Evolutionary conservation across 768 basidiomycete genomes (phyloP).

Genomic region (Gloeophyllum trabeum): DNA sequence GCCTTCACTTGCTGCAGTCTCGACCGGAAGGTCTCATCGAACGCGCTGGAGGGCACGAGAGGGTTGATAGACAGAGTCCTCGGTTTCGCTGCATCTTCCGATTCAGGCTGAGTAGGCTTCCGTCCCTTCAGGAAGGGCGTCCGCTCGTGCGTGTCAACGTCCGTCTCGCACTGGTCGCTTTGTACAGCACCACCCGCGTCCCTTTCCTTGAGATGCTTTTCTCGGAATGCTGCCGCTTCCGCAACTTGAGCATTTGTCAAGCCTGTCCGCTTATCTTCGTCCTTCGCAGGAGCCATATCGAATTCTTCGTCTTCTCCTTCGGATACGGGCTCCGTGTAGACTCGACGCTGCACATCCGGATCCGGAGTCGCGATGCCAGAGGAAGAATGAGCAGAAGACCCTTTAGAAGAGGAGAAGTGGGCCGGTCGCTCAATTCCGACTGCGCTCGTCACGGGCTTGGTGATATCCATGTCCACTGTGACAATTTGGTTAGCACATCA

Average conservation of each 20-base stretch:
- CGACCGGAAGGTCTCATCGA: conserved; percentile 75
- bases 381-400: conserved; percentile 28
- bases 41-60: conserved; percentile 69
- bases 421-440: conserved; percentile 65
- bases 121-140: conserved; percentile 23
- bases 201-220: conserved; percentile 59
- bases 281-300: conserved; percentile 53
- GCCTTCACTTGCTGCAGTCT: conserved; percentile 29
- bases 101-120: conserved; percentile 11
- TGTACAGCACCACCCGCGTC: conserved; percentile 8
- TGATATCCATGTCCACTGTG: conserved; percentile 88
- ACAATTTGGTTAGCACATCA: background rate
- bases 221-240: conserved; percentile 80
- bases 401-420: conserved; percentile 31
- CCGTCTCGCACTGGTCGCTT: conserved; percentile 17
- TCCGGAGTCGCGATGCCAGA: conserved; percentile 32
- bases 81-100: conserved; percentile 8
- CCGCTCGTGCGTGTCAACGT: conserved; percentile 19
- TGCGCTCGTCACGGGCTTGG: conserved; percentile 76
- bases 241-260: conserved; percentile 64
- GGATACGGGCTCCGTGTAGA: conserved; percentile 83
- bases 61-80: conserved; percentile 66
- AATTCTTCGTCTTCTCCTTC: conserved; percentile 85
- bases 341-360: conserved; percentile 9
- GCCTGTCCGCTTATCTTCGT: conserved; percentile 77